Evolutionary conservation across 768 basidiomycete genomes (phyloP).

Genomic region (Rhodocollybia butyracea): DNA sequence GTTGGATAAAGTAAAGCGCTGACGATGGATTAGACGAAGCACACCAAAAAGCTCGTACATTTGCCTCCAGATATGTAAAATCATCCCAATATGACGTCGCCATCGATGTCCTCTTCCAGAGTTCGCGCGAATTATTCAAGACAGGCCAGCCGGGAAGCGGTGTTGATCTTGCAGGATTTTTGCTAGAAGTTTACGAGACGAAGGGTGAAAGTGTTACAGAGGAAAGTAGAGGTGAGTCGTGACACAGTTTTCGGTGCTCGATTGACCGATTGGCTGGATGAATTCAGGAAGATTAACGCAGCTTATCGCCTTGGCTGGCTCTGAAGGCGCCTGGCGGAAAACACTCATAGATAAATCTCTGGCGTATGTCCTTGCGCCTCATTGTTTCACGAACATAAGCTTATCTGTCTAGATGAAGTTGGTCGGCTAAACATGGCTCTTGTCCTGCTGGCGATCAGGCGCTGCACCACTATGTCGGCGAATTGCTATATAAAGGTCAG

Average conservation of each 20-base stretch:
- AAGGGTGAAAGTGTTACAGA: conserved; percentile 72
- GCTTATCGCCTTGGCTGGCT: conserved; percentile 81
- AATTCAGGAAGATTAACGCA: conserved; percentile 81
- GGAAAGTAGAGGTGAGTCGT: conserved; percentile 75
- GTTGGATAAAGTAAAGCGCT: too few relatives aligned
- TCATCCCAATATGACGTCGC: conserved; percentile 80
- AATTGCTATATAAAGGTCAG: conserved; percentile 80
- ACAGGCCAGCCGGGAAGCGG: conserved; percentile 87
- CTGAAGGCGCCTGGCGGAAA: conserved; percentile 85
- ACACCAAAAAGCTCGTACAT: conserved; percentile 95
- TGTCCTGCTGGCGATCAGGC: conserved; percentile 86
- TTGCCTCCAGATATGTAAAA: conserved; percentile 84
- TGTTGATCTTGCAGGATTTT: conserved; percentile 74
- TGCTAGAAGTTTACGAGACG: conserved; percentile 81
- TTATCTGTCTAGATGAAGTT: conserved; percentile 45
- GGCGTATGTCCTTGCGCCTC: conserved; percentile 50
- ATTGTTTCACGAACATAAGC: conserved; percentile 8
- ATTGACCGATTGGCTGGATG: conserved; percentile 7
- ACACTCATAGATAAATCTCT: conserved; percentile 82
- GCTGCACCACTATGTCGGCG: conserved; percentile 88
- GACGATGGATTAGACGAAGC: too few relatives aligned
- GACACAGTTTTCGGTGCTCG: background rate
- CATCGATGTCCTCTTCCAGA: conserved; percentile 90
- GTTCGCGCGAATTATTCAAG: conserved; percentile 85
- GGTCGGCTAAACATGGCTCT: conserved; percentile 77